Percentiles rank a stretch among this genome's conserved stretches.
These are phyloP conservation scores for Cordyceps cateniannulata DNA, from an alignment of 2,329 filamentous ascomycete species.

Conservation along the genomic window DNA sequence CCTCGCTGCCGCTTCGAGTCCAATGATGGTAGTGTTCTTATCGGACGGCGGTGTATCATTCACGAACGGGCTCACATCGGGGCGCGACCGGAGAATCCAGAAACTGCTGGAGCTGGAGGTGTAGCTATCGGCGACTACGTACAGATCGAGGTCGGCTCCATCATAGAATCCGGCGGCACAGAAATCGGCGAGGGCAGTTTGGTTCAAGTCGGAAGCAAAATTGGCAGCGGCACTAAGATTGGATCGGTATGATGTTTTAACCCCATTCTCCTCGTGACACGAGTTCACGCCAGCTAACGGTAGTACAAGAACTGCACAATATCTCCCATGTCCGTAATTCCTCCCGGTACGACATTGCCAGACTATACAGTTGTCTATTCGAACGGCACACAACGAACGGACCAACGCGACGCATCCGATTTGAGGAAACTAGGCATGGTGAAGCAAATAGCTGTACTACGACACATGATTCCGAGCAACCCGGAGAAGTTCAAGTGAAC, in stretches of 20 bases:
- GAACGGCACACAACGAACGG: conserved; percentile 49
- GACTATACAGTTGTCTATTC: conserved; percentile 67
- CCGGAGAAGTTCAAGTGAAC: conserved; percentile 39
- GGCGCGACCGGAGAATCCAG: conserved; percentile 26
- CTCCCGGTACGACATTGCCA: conserved; percentile 50
- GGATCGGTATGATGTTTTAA: conserved; percentile 56
- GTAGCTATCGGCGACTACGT: conserved; percentile 56
- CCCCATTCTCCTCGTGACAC: conserved; percentile 19
- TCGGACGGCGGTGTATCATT: conserved; percentile 77
- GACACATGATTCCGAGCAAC: conserved; percentile 60
- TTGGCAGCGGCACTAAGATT: conserved; percentile 55
- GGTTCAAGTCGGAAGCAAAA: conserved; percentile 52
- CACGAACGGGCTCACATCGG: conserved; percentile 61
- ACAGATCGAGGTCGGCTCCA: conserved; percentile 52
- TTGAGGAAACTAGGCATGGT: conserved; percentile 57
- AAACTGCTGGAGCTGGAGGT: conserved; percentile 33
- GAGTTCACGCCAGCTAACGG: conserved; percentile 18
- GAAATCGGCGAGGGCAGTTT: conserved; percentile 54
- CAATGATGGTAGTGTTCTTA: conserved; percentile 67
- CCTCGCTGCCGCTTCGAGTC: conserved; percentile 77
- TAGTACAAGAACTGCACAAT: conserved; percentile 59
- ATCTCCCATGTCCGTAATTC: conserved; percentile 55
- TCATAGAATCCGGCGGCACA: conserved; percentile 57
- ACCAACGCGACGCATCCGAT: conserved; percentile 55
- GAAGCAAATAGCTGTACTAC: conserved; percentile 61